A percentile compares a stretch with the other conserved stretches of the same genome.
phyloP scores from a whole-genome alignment of 2,329 filamentous ascomycete species.

The Arthrobotrys entomopaga region DNA sequence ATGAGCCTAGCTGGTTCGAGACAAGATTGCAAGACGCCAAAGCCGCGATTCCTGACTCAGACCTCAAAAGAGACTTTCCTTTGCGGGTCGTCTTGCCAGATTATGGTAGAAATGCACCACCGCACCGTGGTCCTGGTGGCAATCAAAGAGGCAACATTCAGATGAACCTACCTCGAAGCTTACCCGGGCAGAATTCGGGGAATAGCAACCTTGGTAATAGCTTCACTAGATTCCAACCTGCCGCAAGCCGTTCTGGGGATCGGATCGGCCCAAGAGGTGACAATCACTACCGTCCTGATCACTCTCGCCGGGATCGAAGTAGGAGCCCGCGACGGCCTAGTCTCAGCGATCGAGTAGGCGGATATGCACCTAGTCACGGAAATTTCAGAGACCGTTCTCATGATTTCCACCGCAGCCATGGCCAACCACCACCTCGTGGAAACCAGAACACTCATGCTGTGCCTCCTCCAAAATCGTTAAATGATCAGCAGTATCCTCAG shows the following conservation, averaged over 20 bases:
- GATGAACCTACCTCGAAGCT: conserved; percentile 38
- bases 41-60: conserved; percentile 36
- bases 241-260: conserved; percentile 3
- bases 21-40: conserved; percentile 29
- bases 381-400: conserved; percentile 49
- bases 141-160: conserved; percentile 30
- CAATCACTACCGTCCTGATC: conserved; percentile 29
- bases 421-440: conserved; percentile 26
- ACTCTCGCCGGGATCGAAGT: conserved; percentile 40
- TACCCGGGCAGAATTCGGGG: conserved; percentile 20
- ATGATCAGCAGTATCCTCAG: background rate
- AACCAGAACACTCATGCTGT: conserved; percentile 37
- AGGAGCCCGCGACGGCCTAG: conserved; percentile 37
- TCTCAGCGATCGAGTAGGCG: conserved; percentile 36
- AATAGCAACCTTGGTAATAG: conserved; percentile 6
- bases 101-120: background rate
- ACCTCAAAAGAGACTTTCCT: conserved; percentile 25
- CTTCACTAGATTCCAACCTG: conserved; percentile 35
- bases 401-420: conserved; percentile 46
- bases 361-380: conserved; percentile 11
- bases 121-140: conserved; percentile 12
- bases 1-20: conserved; percentile 44
- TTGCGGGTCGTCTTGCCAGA: background rate
- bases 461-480: conserved; percentile 20
- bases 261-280: conserved; percentile 32